These are phyloP conservation scores for Crithidia brevicula DNA, from an alignment of 208 protist genomes.

Conservation along the genomic window DNA sequence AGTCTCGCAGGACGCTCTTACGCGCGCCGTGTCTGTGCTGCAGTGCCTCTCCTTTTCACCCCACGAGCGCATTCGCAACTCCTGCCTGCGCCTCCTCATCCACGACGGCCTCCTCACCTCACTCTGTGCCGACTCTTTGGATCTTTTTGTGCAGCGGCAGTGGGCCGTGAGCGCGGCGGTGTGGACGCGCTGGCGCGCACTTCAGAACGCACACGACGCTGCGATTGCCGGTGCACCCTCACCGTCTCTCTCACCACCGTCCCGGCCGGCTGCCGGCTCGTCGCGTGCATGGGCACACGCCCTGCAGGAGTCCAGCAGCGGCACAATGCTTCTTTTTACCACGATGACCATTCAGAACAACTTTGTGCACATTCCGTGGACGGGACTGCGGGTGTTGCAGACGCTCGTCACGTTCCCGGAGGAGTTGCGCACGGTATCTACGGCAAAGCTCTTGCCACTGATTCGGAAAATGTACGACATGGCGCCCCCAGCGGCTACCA, in stretches of 20 bases:
- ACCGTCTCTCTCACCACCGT: not conserved
- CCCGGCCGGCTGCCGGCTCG: not conserved
- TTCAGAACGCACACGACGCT: too few relatives aligned
- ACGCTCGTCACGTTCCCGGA: conserved; percentile 25
- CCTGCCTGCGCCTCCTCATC: conserved; percentile 22
- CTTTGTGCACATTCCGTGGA: conserved; percentile 4
- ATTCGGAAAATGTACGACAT: not conserved
- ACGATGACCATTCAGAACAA: not conserved
- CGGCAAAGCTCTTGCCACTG: conserved; percentile 7
- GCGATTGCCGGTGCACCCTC: too few relatives aligned
- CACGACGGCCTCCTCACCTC: conserved; percentile 2
- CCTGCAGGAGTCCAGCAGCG: conserved; percentile 21
- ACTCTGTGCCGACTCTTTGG: conserved; percentile 13
- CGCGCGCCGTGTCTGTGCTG: conserved; percentile 13
- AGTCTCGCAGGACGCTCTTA: conserved; percentile 20
- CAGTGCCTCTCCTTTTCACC: conserved; percentile 25
- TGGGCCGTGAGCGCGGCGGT: conserved; percentile 10
- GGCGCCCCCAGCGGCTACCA: not conserved
- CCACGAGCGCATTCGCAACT: not conserved
- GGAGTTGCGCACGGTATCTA: conserved; percentile 20
- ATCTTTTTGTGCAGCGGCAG: conserved; percentile 9
- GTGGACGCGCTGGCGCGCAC: too few relatives aligned
- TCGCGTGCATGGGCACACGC: conserved; percentile 4
- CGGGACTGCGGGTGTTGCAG: conserved; percentile 3
- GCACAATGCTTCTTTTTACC: conserved; percentile 6